These are phyloP conservation scores for Solanum bukasovii DNA, from an alignment of 257 asterid genomes.

Conservation along the genomic window DNA sequence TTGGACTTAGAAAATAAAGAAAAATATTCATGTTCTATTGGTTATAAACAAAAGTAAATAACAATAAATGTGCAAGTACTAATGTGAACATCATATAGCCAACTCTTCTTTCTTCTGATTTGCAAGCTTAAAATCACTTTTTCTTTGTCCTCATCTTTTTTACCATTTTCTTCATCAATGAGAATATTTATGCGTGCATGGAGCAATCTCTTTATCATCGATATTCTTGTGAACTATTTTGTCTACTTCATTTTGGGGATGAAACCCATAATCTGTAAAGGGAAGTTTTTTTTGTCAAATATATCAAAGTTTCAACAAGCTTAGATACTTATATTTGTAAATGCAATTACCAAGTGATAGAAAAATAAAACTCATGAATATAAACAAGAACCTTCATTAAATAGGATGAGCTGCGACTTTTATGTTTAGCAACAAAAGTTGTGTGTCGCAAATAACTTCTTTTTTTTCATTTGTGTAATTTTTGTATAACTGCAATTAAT, in stretches of 20 bases:
- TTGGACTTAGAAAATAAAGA: too few relatives aligned
- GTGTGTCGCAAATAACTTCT: neutral
- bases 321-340: too few relatives aligned
- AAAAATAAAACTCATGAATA: too few relatives aligned
- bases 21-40: too few relatives aligned
- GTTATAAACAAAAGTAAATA: too few relatives aligned
- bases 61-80: neutral
- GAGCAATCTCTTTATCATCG: too few relatives aligned
- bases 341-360: too few relatives aligned
- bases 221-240: neutral
- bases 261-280: too few relatives aligned
- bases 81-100: neutral
- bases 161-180: neutral
- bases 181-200: neutral
- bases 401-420: too few relatives aligned
- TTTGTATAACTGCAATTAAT: neutral
- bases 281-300: too few relatives aligned
- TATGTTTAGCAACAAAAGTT: neutral
- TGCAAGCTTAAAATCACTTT: neutral
- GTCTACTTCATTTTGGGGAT: neutral
- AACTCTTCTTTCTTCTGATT: neutral
- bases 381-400: too few relatives aligned
- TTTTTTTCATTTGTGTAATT: neutral
- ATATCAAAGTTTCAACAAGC: too few relatives aligned
- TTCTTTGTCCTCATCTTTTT: neutral